These are phyloP conservation scores for Tolypocladium capitatum DNA, from an alignment of 2,329 filamentous ascomycete genomes.

Conservation along the genomic window DNA sequence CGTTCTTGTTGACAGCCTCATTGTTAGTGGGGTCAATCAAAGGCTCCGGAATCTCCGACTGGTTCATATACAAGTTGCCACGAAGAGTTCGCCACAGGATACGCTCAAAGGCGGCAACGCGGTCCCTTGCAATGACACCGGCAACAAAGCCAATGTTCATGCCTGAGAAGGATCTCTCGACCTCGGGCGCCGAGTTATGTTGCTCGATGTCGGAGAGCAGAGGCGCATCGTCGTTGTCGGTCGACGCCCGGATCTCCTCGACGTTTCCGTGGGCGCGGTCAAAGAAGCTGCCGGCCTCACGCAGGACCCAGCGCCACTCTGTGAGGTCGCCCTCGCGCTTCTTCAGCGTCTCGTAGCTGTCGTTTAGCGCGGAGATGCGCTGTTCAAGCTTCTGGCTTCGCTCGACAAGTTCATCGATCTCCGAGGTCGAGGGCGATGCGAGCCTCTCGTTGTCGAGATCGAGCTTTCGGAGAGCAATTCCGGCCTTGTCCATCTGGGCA, in stretches of 20 bases:
- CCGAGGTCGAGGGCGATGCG: slow-evolving; percentile 76
- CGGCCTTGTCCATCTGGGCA: slow-evolving; percentile 85
- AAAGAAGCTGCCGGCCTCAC: slow-evolving; percentile 94
- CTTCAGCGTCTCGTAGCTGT: slow-evolving; percentile 97
- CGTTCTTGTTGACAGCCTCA: slow-evolving; percentile 88
- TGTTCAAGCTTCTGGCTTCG: slow-evolving; percentile 87
- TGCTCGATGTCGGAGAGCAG: slow-evolving; percentile 88
- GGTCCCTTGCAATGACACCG: slow-evolving; percentile 85
- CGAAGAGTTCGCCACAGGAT: slow-evolving; percentile 95
- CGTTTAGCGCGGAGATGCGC: slow-evolving; percentile 80
- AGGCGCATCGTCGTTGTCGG: slow-evolving; percentile 83
- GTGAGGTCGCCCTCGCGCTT: slow-evolving; percentile 93
- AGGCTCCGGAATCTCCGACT: slow-evolving; percentile 91
- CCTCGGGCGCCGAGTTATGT: slow-evolving; percentile 52
- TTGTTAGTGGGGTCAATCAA: slow-evolving; percentile 88
- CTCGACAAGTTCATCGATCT: slow-evolving; percentile 92
- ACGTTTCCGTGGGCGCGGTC: slow-evolving; percentile 92
- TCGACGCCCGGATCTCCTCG: slow-evolving; percentile 86
- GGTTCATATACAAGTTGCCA: slow-evolving; percentile 99
- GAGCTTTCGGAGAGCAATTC: slow-evolving; percentile 74
- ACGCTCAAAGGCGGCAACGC: slow-evolving; percentile 89
- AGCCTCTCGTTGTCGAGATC: slow-evolving; percentile 82
- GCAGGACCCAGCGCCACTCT: slow-evolving; percentile 96
- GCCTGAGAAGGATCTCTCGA: slow-evolving; percentile 78
- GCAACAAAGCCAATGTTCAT: slow-evolving; percentile 99